These are phyloP conservation scores for Botryosphaeria dothidea DNA, from an alignment of 2,329 filamentous ascomycete genomes.

Conservation along the genomic window DNA sequence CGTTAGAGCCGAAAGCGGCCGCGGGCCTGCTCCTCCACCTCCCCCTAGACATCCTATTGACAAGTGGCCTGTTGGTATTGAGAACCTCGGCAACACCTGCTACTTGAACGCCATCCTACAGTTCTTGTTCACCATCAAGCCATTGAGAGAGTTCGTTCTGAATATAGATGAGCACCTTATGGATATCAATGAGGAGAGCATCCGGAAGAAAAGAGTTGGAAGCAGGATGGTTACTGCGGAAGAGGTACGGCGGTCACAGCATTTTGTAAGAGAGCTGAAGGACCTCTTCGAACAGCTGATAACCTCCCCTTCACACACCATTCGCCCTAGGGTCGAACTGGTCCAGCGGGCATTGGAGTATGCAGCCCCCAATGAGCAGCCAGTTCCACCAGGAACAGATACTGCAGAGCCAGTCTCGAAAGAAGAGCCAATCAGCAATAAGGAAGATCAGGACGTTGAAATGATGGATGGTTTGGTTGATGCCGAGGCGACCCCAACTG, in stretches of 20 bases:
- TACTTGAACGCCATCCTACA: slow-evolving; percentile 96
- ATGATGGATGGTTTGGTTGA: background rate
- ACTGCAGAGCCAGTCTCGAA: background rate
- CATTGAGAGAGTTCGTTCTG: slow-evolving; percentile 77
- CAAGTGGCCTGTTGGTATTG: slow-evolving; percentile 77
- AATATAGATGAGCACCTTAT: slow-evolving; percentile 72
- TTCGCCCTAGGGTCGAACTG: slow-evolving; percentile 4
- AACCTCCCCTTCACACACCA: slow-evolving; percentile 53
- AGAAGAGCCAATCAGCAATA: background rate
- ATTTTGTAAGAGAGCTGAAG: slow-evolving; percentile 74
- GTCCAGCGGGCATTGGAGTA: slow-evolving; percentile 10
- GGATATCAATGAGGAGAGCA: slow-evolving; percentile 62
- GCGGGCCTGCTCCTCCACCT: background rate
- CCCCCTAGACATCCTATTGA: slow-evolving; percentile 35
- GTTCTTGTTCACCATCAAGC: slow-evolving; percentile 87
- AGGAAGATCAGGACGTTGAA: background rate
- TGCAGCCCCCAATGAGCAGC: slow-evolving; percentile 1
- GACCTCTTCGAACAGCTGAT: slow-evolving; percentile 71
- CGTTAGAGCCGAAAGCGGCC: slow-evolving; percentile 12
- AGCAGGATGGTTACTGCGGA: slow-evolving; percentile 64
- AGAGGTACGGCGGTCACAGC: slow-evolving; percentile 63
- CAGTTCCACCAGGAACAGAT: background rate
- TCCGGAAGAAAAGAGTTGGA: slow-evolving; percentile 73
- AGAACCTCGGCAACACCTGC: slow-evolving; percentile 96
- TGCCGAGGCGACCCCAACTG: background rate